Evolutionary conservation across 306 rosid species (phyloP), one percentile per base, ranked within the genome.

Genomic region (Cicer bijugum): DNA sequence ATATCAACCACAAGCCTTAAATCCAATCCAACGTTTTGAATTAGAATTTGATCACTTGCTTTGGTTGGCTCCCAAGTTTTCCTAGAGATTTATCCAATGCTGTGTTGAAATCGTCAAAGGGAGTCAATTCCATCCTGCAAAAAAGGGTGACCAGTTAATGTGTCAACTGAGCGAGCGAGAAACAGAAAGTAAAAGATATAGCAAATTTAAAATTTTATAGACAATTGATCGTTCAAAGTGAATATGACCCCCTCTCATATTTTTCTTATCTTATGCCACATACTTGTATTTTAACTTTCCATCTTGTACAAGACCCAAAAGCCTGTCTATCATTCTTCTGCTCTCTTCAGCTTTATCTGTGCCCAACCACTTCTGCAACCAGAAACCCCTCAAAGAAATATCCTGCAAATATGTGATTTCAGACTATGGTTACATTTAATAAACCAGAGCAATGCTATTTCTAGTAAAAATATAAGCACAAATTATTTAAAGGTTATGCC

Each of bases 41-140:
- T 79, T 81, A 89, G 89, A 91, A 93, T 85, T 60, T 87, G 87
- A 93, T 75, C 46, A 91, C 96, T 85, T 91, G 97, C 83, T 91
- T 93, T 12, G 96, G 96, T 74, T 91, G 97, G 92, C 98, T 93
- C 59, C 98, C 97, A 17, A 37, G 88, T 80, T 91, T 93, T 57
- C 98, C 98, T 3, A 93, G 89, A 48, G 97, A 91, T 79, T 85
- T 93, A 62, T 84, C 90, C 57, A 91, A 84, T 73, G 98, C 96
- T 50, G 65, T 77, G 64, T 81, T 82, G 74, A 91, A 91, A 75
- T 85, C 82, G 58, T 83, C 73, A 10, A 93, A 91, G 19, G 94
- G 96, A 79, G 86, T 87, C 80, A 89, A 75, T 61, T 93, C 96
- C 96, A 91, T 89, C 82, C 98, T 89, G 88, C 84, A 77, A 53